These are phyloP conservation scores for Teunomyces pallodes DNA, from an alignment of 805 yeast species.

Conservation along the genomic window DNA sequence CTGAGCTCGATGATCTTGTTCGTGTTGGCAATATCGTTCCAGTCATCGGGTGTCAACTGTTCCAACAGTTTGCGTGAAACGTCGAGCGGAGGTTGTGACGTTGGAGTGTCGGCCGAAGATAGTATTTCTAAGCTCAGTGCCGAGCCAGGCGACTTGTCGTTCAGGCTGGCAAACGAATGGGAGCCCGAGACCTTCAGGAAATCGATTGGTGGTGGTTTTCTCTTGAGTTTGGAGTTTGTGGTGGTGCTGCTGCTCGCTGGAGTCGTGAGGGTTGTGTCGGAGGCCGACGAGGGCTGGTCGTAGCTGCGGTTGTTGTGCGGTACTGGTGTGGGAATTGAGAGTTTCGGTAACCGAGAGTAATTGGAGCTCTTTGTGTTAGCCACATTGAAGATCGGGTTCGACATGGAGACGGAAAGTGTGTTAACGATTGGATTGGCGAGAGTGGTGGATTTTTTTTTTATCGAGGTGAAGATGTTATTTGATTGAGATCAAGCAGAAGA, in stretches of 20 bases:
- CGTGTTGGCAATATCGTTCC: constrained; percentile 61
- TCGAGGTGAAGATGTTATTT: background rate
- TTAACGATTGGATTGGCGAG: background rate
- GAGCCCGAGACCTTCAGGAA: constrained; percentile 25
- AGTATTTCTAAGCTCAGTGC: background rate
- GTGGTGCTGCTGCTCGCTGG: constrained; percentile 2
- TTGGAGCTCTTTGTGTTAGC: constrained; percentile 28
- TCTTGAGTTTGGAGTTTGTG: constrained; percentile 12
- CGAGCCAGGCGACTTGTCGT: background rate
- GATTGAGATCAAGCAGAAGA: no score
- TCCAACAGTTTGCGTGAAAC: constrained; percentile 28
- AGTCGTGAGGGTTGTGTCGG: constrained; percentile 5
- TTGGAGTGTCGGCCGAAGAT: background rate
- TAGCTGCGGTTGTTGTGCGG: constrained; percentile 7
- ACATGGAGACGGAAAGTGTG: constrained; percentile 7
- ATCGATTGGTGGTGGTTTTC: constrained; percentile 46
- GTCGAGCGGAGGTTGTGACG: background rate
- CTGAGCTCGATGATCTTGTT: constrained; percentile 67
- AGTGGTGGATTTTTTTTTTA: background rate
- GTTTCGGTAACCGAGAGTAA: constrained; percentile 21
- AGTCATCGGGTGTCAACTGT: constrained; percentile 67
- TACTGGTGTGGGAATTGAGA: constrained; percentile 27
- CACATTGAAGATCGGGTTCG: constrained; percentile 32
- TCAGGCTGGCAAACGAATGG: constrained; percentile 3
- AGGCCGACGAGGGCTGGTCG: constrained; percentile 4